These are phyloP conservation scores for Wickerhamomyces bisporus DNA, from an alignment of 805 yeast species.

Conservation along the genomic window DNA sequence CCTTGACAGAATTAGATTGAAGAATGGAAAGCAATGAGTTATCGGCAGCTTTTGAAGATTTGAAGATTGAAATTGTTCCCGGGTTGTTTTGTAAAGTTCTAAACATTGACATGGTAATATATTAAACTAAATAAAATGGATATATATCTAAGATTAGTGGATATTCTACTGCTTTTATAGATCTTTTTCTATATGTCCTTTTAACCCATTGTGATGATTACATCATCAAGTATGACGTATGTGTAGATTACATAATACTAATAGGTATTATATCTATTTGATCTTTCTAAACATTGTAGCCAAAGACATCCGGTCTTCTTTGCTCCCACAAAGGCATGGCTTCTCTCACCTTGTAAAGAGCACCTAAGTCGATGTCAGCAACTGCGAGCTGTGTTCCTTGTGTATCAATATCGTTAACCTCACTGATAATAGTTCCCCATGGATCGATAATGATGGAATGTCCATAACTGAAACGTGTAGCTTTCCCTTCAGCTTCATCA, in stretches of 20 bases:
- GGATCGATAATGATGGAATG: conserved; percentile 87
- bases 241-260: background rate
- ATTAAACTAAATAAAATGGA: background rate
- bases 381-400: conserved; percentile 41
- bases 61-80: conserved; percentile 41
- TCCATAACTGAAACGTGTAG: conserved; percentile 70
- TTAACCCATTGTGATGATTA: too few relatives aligned
- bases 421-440: conserved; percentile 76
- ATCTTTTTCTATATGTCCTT: too few relatives aligned
- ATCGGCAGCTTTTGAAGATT: conserved; percentile 9
- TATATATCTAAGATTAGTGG: too few relatives aligned
- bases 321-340: conserved; percentile 80
- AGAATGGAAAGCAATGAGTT: conserved; percentile 10
- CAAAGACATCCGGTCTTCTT: conserved; percentile 56
- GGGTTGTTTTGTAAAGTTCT: conserved; percentile 40
- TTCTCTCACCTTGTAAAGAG: conserved; percentile 45
- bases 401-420: conserved; percentile 40
- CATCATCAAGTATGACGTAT: too few relatives aligned
- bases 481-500: conserved; percentile 12
- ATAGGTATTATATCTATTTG: too few relatives aligned
- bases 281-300: conserved; percentile 12
- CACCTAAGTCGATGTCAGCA: conserved; percentile 62
- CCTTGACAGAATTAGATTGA: conserved; percentile 3
- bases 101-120: conserved; percentile 37
- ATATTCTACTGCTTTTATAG: conserved; percentile 1